Conservation (phyloP, 257 asterid genomes). For the Plectranthus barbatus region DNA sequence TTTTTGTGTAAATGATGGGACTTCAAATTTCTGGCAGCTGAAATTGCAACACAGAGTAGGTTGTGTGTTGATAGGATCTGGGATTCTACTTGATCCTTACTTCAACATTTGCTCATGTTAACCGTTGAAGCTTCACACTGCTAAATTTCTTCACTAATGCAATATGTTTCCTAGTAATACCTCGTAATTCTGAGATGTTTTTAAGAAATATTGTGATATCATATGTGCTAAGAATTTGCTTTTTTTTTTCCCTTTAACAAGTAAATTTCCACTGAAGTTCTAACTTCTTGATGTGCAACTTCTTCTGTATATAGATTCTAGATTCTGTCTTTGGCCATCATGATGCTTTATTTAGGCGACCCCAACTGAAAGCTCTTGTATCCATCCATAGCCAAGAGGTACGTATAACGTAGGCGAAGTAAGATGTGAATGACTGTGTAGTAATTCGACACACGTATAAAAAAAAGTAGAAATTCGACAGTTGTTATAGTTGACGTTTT, state of each 20-base stretch:
- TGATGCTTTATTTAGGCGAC: slow-evolving; percentile 79
- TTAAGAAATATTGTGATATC: neutral
- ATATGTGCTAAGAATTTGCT: neutral
- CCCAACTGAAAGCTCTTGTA: slow-evolving; percentile 94
- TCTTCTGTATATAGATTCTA: slow-evolving; percentile 39
- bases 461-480: too few relatives aligned
- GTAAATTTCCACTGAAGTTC: neutral
- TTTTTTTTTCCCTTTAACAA: neutral
- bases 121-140: too few relatives aligned
- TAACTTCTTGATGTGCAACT: neutral
- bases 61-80: neutral
- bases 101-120: too few relatives aligned
- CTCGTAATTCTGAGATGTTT: neutral
- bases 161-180: too few relatives aligned
- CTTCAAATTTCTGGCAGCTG: neutral
- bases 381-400: slow-evolving; percentile 94
- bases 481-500: too few relatives aligned
- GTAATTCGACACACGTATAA: too few relatives aligned
- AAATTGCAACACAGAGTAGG: neutral
- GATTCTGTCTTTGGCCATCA: slow-evolving; percentile 82
- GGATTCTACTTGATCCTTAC: neutral
- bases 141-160: neutral
- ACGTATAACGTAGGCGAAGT: too few relatives aligned
- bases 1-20: neutral
- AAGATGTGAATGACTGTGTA: neutral